A percentile compares a stretch with the other conserved stretches of the same genome.
Conservation (phyloP, 495 filamentous ascomycete species). For the Lasiosphaeris hirsuta region DNA sequence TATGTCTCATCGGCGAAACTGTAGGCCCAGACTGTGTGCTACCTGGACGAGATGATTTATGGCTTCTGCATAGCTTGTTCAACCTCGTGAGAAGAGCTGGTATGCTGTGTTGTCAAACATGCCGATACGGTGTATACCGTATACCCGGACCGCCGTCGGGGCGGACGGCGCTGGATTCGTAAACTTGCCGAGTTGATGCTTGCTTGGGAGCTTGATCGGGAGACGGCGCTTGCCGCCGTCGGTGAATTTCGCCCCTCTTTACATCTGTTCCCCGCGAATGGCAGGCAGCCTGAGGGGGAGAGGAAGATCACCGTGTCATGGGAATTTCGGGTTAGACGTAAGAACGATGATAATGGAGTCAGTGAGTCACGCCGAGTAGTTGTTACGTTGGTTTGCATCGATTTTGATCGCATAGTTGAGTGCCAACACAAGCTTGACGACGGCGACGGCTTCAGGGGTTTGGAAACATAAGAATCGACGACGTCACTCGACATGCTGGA, state of each 20-base stretch:
- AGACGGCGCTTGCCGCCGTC: background rate
- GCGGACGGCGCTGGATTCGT: background rate
- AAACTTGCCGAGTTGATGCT: background rate
- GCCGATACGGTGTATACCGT: background rate
- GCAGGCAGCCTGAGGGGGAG: too few relatives aligned
- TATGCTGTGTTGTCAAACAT: background rate
- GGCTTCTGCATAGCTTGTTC: background rate
- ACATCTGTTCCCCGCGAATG: background rate
- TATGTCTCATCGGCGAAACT: background rate
- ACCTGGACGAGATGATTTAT: background rate
- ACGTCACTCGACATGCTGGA: too few relatives aligned
- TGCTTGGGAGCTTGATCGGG: background rate
- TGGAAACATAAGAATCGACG: too few relatives aligned
- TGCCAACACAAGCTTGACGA: too few relatives aligned
- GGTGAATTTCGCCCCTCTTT: background rate
- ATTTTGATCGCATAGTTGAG: too few relatives aligned
- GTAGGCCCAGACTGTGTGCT: background rate
- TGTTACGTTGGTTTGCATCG: background rate
- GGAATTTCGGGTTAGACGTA: background rate
- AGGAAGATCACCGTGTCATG: background rate
- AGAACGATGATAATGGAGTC: too few relatives aligned
- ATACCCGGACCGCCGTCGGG: too few relatives aligned
- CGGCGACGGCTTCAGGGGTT: too few relatives aligned
- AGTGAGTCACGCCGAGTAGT: background rate
- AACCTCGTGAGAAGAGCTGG: background rate